Evolutionary conservation across 306 rosid species (phyloP).

Genomic region (Leucaena leucocephala): DNA sequence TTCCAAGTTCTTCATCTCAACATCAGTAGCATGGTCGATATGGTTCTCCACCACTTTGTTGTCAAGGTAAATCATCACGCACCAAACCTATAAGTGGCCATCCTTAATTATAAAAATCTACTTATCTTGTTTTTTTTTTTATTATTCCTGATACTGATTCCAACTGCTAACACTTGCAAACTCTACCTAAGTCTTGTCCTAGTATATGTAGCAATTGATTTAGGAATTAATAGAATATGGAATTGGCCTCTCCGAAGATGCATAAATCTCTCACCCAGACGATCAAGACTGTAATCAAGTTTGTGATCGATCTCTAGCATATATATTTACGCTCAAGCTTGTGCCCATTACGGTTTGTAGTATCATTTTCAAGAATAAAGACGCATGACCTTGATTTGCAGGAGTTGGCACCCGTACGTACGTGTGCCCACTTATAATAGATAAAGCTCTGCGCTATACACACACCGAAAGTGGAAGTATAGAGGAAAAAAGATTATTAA

Average conservation of each 20-base stretch:
- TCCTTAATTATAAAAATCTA: not conserved
- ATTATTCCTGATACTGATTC: not conserved
- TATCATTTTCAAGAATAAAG: not conserved
- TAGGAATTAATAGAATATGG: too few relatives aligned
- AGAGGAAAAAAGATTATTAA: too few relatives aligned
- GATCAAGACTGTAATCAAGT: not conserved
- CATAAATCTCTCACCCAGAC: not conserved
- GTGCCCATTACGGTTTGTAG: not conserved
- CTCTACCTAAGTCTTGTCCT: not conserved
- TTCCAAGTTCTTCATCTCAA: slow-evolving; percentile 91
- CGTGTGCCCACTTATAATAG: not conserved
- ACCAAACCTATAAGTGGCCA: not conserved
- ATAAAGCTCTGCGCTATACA: not conserved
- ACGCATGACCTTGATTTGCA: not conserved
- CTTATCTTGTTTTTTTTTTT: not conserved
- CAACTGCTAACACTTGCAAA: not conserved
- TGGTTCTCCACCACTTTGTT: slow-evolving; percentile 80
- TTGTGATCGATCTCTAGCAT: not conserved
- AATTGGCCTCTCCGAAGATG: not conserved
- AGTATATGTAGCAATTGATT: not conserved
- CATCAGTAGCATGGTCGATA: slow-evolving; percentile 89
- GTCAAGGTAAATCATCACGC: slow-evolving; percentile 62
- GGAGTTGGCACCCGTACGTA: not conserved
- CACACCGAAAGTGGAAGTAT: not conserved
- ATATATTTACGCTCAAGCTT: not conserved